Percentiles rank a stretch among this genome's conserved stretches.
Conservation (phyloP, 148 eudicot genomes). For the Amaranthus cruentus region DNA sequence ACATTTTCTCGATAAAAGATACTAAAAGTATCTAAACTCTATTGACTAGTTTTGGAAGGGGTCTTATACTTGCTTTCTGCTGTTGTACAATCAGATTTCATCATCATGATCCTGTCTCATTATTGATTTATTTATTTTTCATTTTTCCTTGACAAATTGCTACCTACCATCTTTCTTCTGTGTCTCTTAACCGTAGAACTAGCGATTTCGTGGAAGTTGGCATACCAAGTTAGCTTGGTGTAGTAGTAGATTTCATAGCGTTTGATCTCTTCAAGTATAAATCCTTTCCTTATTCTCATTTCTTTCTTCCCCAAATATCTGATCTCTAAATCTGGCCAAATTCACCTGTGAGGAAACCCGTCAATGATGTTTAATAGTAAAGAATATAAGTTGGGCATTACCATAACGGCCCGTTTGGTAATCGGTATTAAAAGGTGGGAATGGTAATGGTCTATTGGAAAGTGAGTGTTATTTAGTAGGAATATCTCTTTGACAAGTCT, state of each 20-base stretch:
- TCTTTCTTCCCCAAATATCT: no score
- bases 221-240: not conserved
- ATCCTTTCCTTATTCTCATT: no score
- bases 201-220: constrained; percentile 1
- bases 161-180: not conserved
- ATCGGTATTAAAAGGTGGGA: no score
- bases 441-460: no score
- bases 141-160: not conserved
- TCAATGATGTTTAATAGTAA: no score
- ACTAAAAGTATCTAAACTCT: not conserved
- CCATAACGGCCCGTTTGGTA: no score
- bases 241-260: constrained; percentile 5
- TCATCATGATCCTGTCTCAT: not conserved
- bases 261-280: not conserved
- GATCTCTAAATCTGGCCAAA: no score
- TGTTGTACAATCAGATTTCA: no score
- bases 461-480: no score
- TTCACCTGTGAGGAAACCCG: no score
- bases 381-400: no score
- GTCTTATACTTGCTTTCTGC: not conserved
- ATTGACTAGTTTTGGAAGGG: not conserved
- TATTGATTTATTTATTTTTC: not conserved
- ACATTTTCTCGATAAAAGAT: not conserved
- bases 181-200: not conserved
- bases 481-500: no score